phyloP scores from a whole-genome alignment of 768 basidiomycete species.

The Macrolepiota albuminosa region DNA sequence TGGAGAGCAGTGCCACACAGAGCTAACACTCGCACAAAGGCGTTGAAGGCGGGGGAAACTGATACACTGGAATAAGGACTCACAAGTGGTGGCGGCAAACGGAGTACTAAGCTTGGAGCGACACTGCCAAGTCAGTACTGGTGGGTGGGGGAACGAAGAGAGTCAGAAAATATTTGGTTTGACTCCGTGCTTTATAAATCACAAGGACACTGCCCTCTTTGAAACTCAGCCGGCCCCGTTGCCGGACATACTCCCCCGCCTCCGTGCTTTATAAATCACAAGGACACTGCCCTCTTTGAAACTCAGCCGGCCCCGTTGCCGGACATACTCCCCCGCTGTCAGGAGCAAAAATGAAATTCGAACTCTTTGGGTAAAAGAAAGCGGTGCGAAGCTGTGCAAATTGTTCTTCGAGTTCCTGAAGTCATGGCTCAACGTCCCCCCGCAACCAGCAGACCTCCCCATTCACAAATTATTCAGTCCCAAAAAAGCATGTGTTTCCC shows the following conservation, averaged over 20 bases:
- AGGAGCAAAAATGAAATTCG: background rate
- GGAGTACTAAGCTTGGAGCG: conserved; percentile 10
- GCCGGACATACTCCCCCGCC: conserved; percentile 4
- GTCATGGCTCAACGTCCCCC: background rate
- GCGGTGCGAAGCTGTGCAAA: conserved; percentile 13
- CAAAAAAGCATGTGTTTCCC: conserved; percentile 1
- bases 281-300: conserved; percentile 15
- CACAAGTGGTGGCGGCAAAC: conserved; percentile 2
- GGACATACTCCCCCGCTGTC: conserved; percentile 4
- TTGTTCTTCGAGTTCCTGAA: background rate
- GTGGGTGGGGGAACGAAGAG: conserved; percentile 8
- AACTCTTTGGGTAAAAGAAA: background rate
- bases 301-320: conserved; percentile 17
- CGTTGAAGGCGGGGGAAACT: conserved; percentile 1
- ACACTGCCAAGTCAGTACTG: conserved; percentile 6
- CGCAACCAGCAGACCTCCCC: background rate
- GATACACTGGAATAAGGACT: conserved; percentile 6
- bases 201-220: conserved; percentile 14
- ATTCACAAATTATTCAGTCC: background rate
- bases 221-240: conserved; percentile 17
- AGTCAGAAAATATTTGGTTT: conserved; percentile 6
- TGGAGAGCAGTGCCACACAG: conserved; percentile 3
- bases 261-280: conserved; percentile 9
- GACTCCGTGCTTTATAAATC: conserved; percentile 15
- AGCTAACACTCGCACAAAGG: conserved; percentile 2